These are phyloP conservation scores for Beauveria rudraprayagi DNA, from an alignment of 2,329 filamentous ascomycete species.

Conservation along the genomic window DNA sequence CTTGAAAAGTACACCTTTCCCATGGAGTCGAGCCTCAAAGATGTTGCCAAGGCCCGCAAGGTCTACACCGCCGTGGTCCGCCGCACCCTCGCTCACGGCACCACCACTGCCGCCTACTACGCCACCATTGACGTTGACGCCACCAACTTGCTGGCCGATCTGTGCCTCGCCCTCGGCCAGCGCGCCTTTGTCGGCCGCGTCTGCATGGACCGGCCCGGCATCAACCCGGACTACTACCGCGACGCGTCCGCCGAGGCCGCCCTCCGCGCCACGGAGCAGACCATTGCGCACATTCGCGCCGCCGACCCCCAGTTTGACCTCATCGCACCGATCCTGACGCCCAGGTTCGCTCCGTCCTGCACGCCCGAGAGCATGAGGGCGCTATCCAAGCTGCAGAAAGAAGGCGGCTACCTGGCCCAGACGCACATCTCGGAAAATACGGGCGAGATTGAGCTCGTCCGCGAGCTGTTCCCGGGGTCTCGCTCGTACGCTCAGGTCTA, in stretches of 20 bases:
- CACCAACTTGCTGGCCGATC: conserved; percentile 83
- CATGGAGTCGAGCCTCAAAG: conserved; percentile 68
- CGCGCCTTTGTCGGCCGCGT: conserved; percentile 84
- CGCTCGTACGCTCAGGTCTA: conserved; percentile 70
- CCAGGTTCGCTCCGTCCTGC: conserved; percentile 58
- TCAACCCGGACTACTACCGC: conserved; percentile 70
- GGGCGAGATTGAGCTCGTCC: conserved; percentile 64
- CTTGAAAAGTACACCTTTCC: conserved; percentile 92
- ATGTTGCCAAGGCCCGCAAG: conserved; percentile 51
- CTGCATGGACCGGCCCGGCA: conserved; percentile 72
- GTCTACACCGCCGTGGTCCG: conserved; percentile 74
- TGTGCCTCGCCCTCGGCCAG: conserved; percentile 75
- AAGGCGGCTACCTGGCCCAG: conserved; percentile 63
- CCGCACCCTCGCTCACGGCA: conserved; percentile 79
- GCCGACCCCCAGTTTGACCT: conserved; percentile 60
- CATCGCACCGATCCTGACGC: conserved; percentile 74
- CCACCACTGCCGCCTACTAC: conserved; percentile 91
- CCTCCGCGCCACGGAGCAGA: conserved; percentile 46
- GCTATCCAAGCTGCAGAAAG: conserved; percentile 56
- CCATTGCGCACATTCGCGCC: conserved; percentile 55
- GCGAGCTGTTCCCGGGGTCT: conserved; percentile 56
- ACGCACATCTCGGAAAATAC: conserved; percentile 86
- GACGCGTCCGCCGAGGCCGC: conserved; percentile 58
- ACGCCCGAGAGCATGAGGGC: conserved; percentile 49
- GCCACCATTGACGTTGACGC: conserved; percentile 79